Conservation (phyloP, 2,329 filamentous ascomycete genomes). For the Magnaporthales sp. region DNA sequence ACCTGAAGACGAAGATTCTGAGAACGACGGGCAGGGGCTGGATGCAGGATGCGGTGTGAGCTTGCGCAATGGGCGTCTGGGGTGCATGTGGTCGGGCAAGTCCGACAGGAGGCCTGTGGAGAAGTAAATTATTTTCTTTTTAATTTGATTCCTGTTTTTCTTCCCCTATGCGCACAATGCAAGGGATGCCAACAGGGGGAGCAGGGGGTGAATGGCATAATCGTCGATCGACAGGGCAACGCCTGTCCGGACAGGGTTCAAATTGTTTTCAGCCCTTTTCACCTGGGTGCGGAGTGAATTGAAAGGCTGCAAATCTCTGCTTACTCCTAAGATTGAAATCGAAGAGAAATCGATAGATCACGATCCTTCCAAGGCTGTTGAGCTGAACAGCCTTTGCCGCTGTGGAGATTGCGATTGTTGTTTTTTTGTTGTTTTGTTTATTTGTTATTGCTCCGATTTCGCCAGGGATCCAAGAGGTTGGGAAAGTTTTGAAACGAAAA, state of each 20-base stretch:
- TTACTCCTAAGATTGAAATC: background rate
- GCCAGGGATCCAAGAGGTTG: background rate
- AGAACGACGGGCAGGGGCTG: background rate
- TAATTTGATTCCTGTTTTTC: background rate
- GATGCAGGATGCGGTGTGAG: background rate
- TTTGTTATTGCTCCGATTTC: background rate
- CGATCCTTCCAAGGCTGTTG: background rate
- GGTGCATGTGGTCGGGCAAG: background rate
- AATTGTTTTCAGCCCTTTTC: background rate
- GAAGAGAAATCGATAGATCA: background rate
- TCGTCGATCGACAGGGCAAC: background rate
- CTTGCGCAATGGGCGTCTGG: background rate
- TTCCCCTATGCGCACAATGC: background rate
- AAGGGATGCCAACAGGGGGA: background rate
- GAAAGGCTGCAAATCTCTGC: background rate
- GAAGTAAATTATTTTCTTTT: background rate
- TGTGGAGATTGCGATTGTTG: background rate
- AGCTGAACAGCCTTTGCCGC: background rate
- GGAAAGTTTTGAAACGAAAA: background rate
- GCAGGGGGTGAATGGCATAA: no score
- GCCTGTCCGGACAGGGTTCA: background rate
- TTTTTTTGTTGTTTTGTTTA: background rate
- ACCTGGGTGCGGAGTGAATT: background rate
- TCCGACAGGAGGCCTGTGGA: background rate
- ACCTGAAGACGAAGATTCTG: background rate